Evolutionary conservation across 768 basidiomycete genomes (phyloP).

Genomic region (Amanita phalloides): DNA sequence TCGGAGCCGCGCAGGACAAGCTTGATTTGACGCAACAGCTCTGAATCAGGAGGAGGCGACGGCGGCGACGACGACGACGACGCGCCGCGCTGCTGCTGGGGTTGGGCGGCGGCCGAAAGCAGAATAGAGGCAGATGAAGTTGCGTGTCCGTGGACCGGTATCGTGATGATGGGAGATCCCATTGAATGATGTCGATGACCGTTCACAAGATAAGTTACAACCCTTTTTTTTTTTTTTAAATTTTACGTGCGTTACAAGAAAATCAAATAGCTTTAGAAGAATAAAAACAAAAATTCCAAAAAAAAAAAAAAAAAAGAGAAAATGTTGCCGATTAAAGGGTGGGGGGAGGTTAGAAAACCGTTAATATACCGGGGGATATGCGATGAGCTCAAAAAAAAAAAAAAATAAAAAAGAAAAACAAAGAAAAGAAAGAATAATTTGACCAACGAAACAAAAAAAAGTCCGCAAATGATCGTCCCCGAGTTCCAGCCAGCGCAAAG

Average conservation of each 20-base stretch:
- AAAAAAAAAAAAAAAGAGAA: background rate
- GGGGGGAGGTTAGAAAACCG: background rate
- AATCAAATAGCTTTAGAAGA: background rate
- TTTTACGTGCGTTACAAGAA: background rate
- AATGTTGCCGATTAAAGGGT: background rate
- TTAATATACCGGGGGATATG: background rate
- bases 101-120: too few relatives aligned
- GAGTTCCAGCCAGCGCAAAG: background rate
- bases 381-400: background rate
- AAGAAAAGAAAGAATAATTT: too few relatives aligned
- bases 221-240: too few relatives aligned
- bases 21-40: constrained; percentile 46
- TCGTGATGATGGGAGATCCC: background rate
- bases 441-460: background rate
- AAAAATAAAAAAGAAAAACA: background rate
- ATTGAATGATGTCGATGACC: background rate
- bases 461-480: constrained; percentile 1
- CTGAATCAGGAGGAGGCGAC: background rate
- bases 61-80: too few relatives aligned
- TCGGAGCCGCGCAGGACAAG: constrained; percentile 37
- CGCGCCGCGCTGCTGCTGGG: too few relatives aligned
- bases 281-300: background rate
- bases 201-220: too few relatives aligned
- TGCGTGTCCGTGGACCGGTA: too few relatives aligned
- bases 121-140: too few relatives aligned